Percentiles rank a stretch among this genome's conserved stretches.
Conservation (phyloP, 306 rosid genomes). For the Prunus armeniaca region DNA sequence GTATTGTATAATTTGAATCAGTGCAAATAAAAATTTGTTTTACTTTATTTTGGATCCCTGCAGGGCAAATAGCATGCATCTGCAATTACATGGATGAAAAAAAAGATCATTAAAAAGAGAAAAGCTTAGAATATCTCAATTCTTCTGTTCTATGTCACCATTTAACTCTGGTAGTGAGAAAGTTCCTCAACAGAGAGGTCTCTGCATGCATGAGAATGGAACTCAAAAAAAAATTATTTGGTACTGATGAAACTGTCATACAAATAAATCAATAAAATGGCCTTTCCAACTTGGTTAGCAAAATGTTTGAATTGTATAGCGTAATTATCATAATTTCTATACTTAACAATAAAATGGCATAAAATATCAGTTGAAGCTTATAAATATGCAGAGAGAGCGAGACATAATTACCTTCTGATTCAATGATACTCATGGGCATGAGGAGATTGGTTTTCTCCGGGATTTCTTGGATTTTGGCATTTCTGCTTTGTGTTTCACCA, state of each 20-base stretch:
- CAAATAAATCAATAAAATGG: background rate
- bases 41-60: background rate
- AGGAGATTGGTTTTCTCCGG: no score
- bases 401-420: no score
- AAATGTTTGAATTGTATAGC: no score
- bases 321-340: no score
- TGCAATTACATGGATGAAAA: no score
- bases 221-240: background rate
- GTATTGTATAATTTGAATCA: background rate
- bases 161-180: background rate
- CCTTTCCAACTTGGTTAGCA: background rate
- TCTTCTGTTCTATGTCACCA: background rate
- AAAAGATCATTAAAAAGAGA: background rate
- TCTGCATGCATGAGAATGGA: no score
- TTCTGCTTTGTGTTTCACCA: no score
- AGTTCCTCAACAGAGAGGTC: background rate
- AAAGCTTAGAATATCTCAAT: background rate
- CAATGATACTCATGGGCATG: no score
- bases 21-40: background rate
- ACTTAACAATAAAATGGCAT: no score
- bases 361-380: no score
- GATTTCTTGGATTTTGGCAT: no score
- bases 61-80: background rate
- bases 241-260: background rate
- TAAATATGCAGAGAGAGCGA: no score